Evolutionary conservation across 148 eudicot species (phyloP), one percentile per base, ranked within the genome.

Genomic region (Silene uniflora): DNA sequence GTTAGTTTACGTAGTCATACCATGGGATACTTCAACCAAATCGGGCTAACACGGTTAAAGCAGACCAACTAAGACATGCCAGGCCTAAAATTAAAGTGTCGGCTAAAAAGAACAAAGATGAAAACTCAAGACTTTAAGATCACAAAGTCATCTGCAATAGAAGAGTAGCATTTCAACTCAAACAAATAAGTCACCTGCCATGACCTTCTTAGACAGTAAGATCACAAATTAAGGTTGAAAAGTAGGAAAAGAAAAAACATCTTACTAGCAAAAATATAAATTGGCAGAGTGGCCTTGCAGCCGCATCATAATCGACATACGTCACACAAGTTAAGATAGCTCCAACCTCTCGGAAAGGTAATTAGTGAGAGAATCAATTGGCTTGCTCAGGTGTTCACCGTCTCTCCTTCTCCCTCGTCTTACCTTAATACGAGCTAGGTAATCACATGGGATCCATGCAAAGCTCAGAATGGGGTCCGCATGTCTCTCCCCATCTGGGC

Each of bases 381-480:
- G 93, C 84, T 87, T 91, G 1, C 23, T 32, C 19, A 82, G 44
- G 25, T 81, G 80, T 1, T 59, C 59, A 69, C 68, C 70, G 54
- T 59, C 62, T 35, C 68, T 78, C 67, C 73, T 85, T 65, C 76
- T 82, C 66, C 76, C 46, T 0, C 39, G 12, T 79, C 81, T 82
- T 13, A 94, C 82, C 74, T 94, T 94, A 59, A 94, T 89, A 62
- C 93, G 82, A 67, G 97, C 97, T 42, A 92, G 88, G 52, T 91
- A 94, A 81, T 94, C 97, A 73, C 88, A 87, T 0, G 96, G 83
- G 70, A 94, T 88, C 98, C 98, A 94, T 35, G 92, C 86, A 86
- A 94, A 94, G 83, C 98, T 92, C 32, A 94, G 75, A 84, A 89
- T 84, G 11, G 85, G 83, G 10, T 75, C 80, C 55, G 77, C 80